Conservation (phyloP, 2,329 filamentous ascomycete genomes). For the Conoideocrella luteorostrata region DNA sequence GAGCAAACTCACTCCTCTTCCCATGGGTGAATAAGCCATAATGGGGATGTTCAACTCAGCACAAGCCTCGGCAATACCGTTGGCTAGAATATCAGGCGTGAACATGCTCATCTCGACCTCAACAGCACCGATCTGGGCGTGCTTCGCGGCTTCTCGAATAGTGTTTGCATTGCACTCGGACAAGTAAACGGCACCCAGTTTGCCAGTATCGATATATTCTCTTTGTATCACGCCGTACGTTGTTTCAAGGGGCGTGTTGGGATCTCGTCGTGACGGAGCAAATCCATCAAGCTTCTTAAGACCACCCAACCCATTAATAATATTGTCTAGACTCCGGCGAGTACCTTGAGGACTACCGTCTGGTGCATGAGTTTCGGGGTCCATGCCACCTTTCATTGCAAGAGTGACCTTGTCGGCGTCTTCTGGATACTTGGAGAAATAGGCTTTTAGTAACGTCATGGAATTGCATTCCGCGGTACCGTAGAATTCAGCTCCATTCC, state of each 20-base stretch:
- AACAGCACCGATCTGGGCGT: slow-evolving; percentile 38
- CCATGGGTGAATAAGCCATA: slow-evolving; percentile 52
- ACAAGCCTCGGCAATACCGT: slow-evolving; percentile 49
- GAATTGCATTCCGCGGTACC: slow-evolving; percentile 50
- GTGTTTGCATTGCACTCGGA: slow-evolving; percentile 45
- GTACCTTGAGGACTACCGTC: slow-evolving; percentile 49
- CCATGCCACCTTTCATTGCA: slow-evolving; percentile 53
- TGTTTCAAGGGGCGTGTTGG: slow-evolving; percentile 35
- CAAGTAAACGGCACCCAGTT: slow-evolving; percentile 44
- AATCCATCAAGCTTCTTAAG: slow-evolving; percentile 56
- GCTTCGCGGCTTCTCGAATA: slow-evolving; percentile 39
- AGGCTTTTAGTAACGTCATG: slow-evolving; percentile 53
- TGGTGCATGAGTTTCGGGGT: slow-evolving; percentile 24
- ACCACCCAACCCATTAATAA: slow-evolving; percentile 43
- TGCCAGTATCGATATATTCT: slow-evolving; percentile 46
- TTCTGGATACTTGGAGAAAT: slow-evolving; percentile 58
- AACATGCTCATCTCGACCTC: slow-evolving; percentile 51
- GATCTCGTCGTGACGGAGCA: slow-evolving; percentile 51
- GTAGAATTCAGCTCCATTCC: slow-evolving; percentile 63
- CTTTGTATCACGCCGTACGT: slow-evolving; percentile 37
- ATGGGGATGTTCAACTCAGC: slow-evolving; percentile 61
- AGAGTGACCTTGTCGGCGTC: slow-evolving; percentile 57
- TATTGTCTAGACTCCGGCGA: slow-evolving; percentile 52
- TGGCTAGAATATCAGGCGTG: slow-evolving; percentile 39
- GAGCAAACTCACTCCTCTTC: slow-evolving; percentile 8